Percentiles rank a stretch among this genome's conserved stretches.
phyloP scores from a whole-genome alignment of 23 red algal genomes.

The Gracilaria gracilis region DNA sequence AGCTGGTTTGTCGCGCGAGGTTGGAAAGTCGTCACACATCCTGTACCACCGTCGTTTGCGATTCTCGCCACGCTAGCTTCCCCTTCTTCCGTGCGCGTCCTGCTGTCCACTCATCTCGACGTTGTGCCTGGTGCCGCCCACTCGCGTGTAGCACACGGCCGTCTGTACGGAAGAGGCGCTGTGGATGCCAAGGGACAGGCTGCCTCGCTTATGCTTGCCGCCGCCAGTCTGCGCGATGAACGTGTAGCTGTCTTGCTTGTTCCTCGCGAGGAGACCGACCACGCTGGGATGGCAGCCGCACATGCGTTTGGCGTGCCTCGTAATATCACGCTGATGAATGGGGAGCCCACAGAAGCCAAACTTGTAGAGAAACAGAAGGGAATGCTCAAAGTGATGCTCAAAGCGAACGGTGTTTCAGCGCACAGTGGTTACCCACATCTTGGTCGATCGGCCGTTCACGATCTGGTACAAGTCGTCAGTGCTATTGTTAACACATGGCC shows the following conservation, averaged over 20 bases:
- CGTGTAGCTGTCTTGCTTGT: slow-evolving; percentile 62
- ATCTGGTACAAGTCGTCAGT: slow-evolving; percentile 35
- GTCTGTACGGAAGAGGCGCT: slow-evolving; percentile 46
- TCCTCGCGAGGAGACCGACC: slow-evolving; percentile 74
- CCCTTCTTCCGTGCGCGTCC: slow-evolving; percentile 16
- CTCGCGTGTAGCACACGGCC: slow-evolving; percentile 20
- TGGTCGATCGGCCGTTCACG: slow-evolving; percentile 48
- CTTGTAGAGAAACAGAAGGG: slow-evolving; percentile 57
- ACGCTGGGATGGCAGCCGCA: slow-evolving; percentile 60
- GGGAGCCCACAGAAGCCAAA: slow-evolving; percentile 56
- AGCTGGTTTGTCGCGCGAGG: slow-evolving; percentile 34
- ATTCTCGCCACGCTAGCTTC: slow-evolving; percentile 5
- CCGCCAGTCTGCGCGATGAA: slow-evolving; percentile 3
- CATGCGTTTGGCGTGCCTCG: slow-evolving; percentile 25
- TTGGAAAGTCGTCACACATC: slow-evolving; percentile 38
- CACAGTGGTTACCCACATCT: slow-evolving; percentile 71
- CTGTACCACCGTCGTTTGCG: slow-evolving; percentile 27
- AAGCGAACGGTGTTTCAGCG: slow-evolving; percentile 39
- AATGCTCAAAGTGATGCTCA: slow-evolving; percentile 27
- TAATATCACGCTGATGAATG: slow-evolving; percentile 53
- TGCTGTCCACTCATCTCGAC: slow-evolving; percentile 74
- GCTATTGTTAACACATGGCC: not conserved
- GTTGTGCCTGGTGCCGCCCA: slow-evolving; percentile 43
- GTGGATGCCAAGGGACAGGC: slow-evolving; percentile 79
- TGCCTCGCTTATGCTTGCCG: slow-evolving; percentile 60